These are phyloP conservation scores for Chalaropsis ovoidea DNA, from an alignment of 2,329 filamentous ascomycete species.

Conservation along the genomic window DNA sequence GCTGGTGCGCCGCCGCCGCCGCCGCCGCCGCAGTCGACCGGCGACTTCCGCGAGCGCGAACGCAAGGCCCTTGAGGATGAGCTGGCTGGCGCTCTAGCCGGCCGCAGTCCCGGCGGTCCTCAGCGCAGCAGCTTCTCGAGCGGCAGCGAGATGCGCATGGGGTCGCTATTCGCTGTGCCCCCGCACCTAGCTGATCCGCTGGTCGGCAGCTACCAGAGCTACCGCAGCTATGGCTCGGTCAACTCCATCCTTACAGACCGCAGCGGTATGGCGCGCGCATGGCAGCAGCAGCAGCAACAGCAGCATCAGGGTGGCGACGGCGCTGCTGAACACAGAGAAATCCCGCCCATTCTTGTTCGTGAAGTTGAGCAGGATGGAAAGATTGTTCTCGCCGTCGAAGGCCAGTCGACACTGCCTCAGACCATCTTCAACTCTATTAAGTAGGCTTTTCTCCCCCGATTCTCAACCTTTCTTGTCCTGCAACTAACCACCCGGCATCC, in stretches of 20 bases:
- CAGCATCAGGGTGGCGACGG: conserved; percentile 29
- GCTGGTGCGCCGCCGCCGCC: too few species aligned
- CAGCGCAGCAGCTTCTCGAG: conserved; percentile 24
- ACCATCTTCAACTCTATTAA: conserved; percentile 96
- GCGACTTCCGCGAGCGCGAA: conserved; percentile 39
- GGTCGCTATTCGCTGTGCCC: conserved; percentile 48
- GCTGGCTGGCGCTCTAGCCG: conserved; percentile 28
- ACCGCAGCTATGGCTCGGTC: conserved; percentile 46
- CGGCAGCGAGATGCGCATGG: conserved; percentile 30
- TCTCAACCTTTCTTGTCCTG: not conserved
- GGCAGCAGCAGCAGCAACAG: conserved; percentile 30
- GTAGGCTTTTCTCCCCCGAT: conserved; percentile 29
- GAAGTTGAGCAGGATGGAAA: conserved; percentile 82
- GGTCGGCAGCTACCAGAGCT: conserved; percentile 59
- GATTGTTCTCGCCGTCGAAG: conserved; percentile 72
- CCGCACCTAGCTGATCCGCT: conserved; percentile 57
- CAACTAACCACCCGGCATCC: conserved; percentile 23
- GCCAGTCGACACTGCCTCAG: conserved; percentile 89
- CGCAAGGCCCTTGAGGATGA: conserved; percentile 38
- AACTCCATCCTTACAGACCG: conserved; percentile 20
- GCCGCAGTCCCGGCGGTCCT: not conserved
- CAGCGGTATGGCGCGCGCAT: conserved; percentile 22
- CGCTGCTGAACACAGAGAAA: conserved; percentile 43
- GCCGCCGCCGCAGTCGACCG: conserved; percentile 9
- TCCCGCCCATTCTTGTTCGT: conserved; percentile 73